These are phyloP conservation scores for Aspergillus costaricaensis DNA, from an alignment of 2,329 filamentous ascomycete genomes.

Conservation along the genomic window DNA sequence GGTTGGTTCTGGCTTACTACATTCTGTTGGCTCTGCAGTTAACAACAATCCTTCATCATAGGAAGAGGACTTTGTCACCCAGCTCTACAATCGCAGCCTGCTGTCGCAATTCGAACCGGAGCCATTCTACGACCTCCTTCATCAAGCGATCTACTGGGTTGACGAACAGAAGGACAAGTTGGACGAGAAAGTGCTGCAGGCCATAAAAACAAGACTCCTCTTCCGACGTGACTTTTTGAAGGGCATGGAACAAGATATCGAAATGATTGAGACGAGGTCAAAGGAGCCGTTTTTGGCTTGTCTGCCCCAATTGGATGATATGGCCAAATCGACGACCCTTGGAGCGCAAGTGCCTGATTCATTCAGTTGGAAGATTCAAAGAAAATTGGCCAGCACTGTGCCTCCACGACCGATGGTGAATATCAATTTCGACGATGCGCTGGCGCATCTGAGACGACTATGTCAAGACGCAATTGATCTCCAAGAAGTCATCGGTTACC, in stretches of 20 bases:
- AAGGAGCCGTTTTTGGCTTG: conserved; percentile 35
- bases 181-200: conserved; percentile 46
- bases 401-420: conserved; percentile 88
- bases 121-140: conserved; percentile 58
- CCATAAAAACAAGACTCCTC: conserved; percentile 65
- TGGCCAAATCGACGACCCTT: conserved; percentile 63
- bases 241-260: conserved; percentile 41
- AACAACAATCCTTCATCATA: conserved; percentile 35
- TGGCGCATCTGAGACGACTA: conserved; percentile 68
- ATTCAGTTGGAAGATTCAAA: conserved; percentile 87
- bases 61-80: conserved; percentile 96
- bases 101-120: conserved; percentile 64
- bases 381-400: conserved; percentile 89
- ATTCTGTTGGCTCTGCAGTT: background rate
- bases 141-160: conserved; percentile 58
- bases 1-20: conserved; percentile 49
- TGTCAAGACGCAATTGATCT: conserved; percentile 72
- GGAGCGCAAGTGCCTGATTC: conserved; percentile 70
- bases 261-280: conserved; percentile 33
- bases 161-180: conserved; percentile 37
- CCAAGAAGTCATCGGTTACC: conserved; percentile 67
- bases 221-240: conserved; percentile 60
- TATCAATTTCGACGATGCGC: conserved; percentile 70
- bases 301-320: conserved; percentile 50
- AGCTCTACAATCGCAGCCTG: conserved; percentile 80